These are phyloP conservation scores for Solanum virginianum DNA, from an alignment of 257 asterid species.

Conservation along the genomic window DNA sequence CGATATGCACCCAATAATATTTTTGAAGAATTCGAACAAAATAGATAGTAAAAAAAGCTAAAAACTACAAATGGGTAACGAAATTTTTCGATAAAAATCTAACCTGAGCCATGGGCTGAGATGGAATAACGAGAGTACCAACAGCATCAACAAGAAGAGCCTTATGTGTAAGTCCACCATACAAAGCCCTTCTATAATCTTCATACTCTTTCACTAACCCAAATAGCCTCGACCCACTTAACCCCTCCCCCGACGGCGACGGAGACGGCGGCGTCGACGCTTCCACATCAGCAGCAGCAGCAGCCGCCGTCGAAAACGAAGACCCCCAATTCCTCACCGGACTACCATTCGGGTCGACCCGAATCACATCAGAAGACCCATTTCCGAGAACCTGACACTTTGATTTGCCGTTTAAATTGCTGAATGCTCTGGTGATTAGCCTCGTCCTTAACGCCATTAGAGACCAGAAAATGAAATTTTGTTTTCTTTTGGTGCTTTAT, in stretches of 20 bases:
- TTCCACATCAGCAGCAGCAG: not conserved
- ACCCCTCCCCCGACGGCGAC: not conserved
- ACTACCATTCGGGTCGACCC: not conserved
- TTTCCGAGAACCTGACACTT: not conserved
- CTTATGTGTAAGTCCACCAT: constrained; percentile 84
- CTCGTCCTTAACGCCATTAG: constrained; percentile 2
- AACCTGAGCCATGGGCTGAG: constrained; percentile 99
- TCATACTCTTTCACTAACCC: constrained; percentile 74
- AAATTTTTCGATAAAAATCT: not conserved
- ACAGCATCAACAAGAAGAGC: constrained; percentile 95
- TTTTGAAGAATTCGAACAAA: not conserved
- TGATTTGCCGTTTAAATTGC: not conserved
- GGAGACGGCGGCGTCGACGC: not conserved
- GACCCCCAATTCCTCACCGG: not conserved
- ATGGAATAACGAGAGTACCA: constrained; percentile 86
- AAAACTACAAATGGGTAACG: not conserved
- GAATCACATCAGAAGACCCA: not conserved
- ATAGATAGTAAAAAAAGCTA: not conserved
- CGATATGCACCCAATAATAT: not conserved
- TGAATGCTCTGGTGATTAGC: not conserved
- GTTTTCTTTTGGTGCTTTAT: not conserved
- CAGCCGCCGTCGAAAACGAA: constrained; percentile 3
- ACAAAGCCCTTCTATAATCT: constrained; percentile 76
- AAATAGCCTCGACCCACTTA: constrained; percentile 13
- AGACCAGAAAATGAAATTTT: not conserved